These are phyloP conservation scores for Trichoderma brevicompactum DNA, from an alignment of 2,329 filamentous ascomycete species.

Conservation along the genomic window DNA sequence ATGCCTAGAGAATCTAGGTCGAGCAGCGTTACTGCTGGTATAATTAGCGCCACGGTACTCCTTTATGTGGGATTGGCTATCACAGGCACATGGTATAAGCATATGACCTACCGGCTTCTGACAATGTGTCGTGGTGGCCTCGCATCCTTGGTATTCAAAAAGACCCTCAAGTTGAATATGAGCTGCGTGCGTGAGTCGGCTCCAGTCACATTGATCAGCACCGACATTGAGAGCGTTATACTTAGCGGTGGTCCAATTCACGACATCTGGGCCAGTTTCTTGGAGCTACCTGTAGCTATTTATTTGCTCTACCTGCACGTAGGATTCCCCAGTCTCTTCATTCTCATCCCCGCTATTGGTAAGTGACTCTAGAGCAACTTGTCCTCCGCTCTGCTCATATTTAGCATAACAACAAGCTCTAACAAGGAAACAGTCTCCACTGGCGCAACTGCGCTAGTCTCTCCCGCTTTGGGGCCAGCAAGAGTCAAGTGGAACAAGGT, in stretches of 20 bases:
- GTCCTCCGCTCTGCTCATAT: too few relatives aligned
- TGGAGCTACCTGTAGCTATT: neutral
- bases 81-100: too few relatives aligned
- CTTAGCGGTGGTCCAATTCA: neutral
- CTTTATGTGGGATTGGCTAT: too few relatives aligned
- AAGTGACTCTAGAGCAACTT: too few relatives aligned
- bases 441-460: too few relatives aligned
- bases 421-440: neutral
- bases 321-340: too few relatives aligned
- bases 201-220: neutral
- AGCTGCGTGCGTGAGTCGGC: neutral
- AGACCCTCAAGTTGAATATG: neutral
- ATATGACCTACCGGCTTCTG: neutral
- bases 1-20: too few relatives aligned
- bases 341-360: too few relatives aligned
- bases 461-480: too few relatives aligned
- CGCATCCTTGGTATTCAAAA: neutral
- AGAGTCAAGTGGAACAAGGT: neutral
- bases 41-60: too few relatives aligned
- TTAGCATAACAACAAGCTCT: too few relatives aligned
- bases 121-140: neutral
- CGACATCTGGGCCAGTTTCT: neutral
- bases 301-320: neutral
- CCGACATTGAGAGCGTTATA: neutral
- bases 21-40: too few relatives aligned